Evolutionary conservation across 2,329 filamentous ascomycete genomes (phyloP), one percentile per base, ranked within the genome.

Genomic region (Stenocarpella maydis): DNA sequence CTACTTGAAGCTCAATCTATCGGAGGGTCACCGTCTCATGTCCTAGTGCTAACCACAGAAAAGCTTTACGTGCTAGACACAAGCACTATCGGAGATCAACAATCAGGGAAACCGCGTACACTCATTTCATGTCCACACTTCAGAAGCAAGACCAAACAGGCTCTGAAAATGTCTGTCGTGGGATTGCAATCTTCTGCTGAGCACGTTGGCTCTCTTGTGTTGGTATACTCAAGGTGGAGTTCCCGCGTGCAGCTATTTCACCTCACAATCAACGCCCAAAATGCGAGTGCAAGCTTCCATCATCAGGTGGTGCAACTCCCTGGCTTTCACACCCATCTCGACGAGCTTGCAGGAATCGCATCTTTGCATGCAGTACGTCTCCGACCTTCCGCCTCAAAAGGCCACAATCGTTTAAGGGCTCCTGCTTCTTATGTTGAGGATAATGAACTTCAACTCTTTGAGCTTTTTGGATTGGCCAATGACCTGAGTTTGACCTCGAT

Each of bases 1-100:
- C 86, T 93, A 58, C 76, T 93, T 69, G 86, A 91, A 74, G 75
- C 90, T 1, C 82, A 83, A 71, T 74, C 78, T 10, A 86, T 86
- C 69, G 83, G 84, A 1, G 74, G 77, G 2, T 79, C 84, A 65
- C 78, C 81, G 6, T 80, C 81, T 31, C 83, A 87, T n/a, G 74
- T 89, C 1, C 87, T 90, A 68, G 79, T 92, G 12, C 78, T 92
- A 53, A 92, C 89, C 1, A 84, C 83, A 15, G 81, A 80, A 0
- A 80, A 80, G 34, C 67, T 91, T 0, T 79, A 85, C 41, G 82
- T 86, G 79, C 72, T 88, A n/a, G 80, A 84, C 58, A 74, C 86
- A 17, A 58, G 66, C 19, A 49, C 31, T 52, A 26, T 49, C 14
- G 61, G 71, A 12, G 67, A 65, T 69, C 24, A 26, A 67, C 50